Conservation (phyloP, 495 filamentous ascomycete species). For the Tuber aestivum region DNA sequence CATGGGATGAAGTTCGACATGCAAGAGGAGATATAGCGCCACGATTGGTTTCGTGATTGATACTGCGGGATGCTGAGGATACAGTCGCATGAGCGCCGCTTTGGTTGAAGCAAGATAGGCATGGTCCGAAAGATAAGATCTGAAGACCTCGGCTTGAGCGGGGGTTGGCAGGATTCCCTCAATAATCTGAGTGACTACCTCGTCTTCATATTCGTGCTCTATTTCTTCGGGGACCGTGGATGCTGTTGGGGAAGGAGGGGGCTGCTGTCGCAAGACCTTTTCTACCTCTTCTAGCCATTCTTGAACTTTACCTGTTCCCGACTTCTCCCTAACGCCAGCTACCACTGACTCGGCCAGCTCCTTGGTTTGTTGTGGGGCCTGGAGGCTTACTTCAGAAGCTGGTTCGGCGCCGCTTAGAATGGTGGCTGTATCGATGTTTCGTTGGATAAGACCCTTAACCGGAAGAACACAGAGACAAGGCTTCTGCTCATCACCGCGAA, state of each 20-base stretch:
- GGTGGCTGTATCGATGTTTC: conserved; percentile 26
- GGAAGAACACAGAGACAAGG: conserved; percentile 49
- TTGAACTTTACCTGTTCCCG: conserved; percentile 36
- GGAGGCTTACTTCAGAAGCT: conserved; percentile 4
- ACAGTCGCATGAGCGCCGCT: conserved; percentile 32
- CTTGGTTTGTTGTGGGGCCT: conserved; percentile 28
- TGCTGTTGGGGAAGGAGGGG: conserved; percentile 28
- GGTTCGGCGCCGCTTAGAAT: conserved; percentile 25
- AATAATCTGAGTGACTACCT: conserved; percentile 41
- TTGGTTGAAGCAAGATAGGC: conserved; percentile 25
- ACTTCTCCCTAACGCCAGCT: conserved; percentile 36
- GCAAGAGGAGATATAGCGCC: conserved; percentile 80
- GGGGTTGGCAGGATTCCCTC: conserved; percentile 36
- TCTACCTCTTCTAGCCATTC: conserved; percentile 42
- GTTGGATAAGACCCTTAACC: conserved; percentile 37
- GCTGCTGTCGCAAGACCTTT: conserved; percentile 34
- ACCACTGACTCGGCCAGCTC: conserved; percentile 39
- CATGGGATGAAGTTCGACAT: conserved; percentile 74
- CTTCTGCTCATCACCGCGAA: conserved; percentile 76
- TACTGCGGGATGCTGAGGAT: conserved; percentile 35
- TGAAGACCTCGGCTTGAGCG: conserved; percentile 33
- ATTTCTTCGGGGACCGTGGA: conserved; percentile 19
- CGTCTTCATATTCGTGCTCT: conserved; percentile 38
- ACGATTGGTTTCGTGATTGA: conserved; percentile 45
- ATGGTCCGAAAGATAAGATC: conserved; percentile 29